Base-by-base conservation (phyloP, 2,329 filamentous ascomycete species). In the Cladobotryum mycophilum region DNA sequence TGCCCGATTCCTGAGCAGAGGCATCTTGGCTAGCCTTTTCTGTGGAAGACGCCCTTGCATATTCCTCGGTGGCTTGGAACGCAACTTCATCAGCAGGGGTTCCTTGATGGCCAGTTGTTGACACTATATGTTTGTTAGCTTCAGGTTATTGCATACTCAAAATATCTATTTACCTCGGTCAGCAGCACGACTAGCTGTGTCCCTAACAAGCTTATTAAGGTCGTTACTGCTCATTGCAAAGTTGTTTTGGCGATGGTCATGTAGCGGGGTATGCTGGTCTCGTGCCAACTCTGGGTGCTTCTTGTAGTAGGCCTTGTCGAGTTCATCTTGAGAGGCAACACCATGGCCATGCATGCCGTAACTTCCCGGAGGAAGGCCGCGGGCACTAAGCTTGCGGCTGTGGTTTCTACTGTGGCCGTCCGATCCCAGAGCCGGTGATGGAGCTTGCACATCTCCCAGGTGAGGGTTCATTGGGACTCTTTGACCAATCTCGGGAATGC, bases 401-500 rank as follows among this genome's bases (percentile, higher is more conserved):
- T 91, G 87, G 54, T 82, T 70, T 57, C 74, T 77, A 54, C 75
- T 74, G 49, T 59, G 57, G 45, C 67, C 68, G 3, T 70, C 65
- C 4, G 69, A 60, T 41, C 68, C 67, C 8, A 84, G 85, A 2
- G 83, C 80, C 1, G 91, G 90, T 2, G 91, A 93, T 2, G 93
- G 93, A 13, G 93, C 93, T 71, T 99, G 93, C 9, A 97, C 93
- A 65, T 97, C 92, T 55, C 93, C 93, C 41, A 93, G 88, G 65
- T 93, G 82, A 48, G 85, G 87, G 64, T 93, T 86, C 88, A 99
- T 93, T 45, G 93, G 93, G 37, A 99, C 92, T 63, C 91, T 86
- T 62, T 88, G 82, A 44, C 92, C 92, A 58, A 96, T 93, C 64
- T 95, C 88, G 2, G 91, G 91, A 60, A 96, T 96, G 18, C 91